phyloP scores from a whole-genome alignment of 805 yeast genomes.

The Ogataea trehaloabstinens region DNA sequence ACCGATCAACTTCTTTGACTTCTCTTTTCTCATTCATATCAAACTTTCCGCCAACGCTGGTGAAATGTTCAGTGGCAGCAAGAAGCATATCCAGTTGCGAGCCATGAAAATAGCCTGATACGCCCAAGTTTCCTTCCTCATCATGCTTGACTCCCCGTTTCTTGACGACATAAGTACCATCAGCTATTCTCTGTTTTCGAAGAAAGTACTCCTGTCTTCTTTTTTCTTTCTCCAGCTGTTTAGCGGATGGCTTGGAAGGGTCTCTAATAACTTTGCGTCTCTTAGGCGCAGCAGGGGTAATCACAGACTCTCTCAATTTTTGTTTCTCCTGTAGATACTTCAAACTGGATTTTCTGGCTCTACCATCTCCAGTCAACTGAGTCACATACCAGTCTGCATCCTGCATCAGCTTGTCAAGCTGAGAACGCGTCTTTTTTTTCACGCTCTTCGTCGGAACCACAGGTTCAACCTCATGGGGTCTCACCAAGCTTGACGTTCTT shows the following conservation, averaged over 20 bases:
- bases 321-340: constrained; percentile 13
- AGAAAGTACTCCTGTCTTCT: constrained; percentile 2
- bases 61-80: constrained; percentile 26
- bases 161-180: constrained; percentile 9
- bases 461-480: neutral
- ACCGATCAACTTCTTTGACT: constrained; percentile 19
- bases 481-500: neutral
- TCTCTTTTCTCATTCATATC: constrained; percentile 8
- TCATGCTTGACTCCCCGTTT: constrained; percentile 2
- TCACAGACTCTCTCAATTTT: constrained; percentile 2
- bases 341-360: constrained; percentile 12
- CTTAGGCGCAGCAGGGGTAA: neutral
- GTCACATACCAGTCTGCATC: constrained; percentile 31
- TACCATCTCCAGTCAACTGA: constrained; percentile 7
- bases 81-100: constrained; percentile 17
- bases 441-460: neutral
- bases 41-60: constrained; percentile 19
- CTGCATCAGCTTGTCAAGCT: constrained; percentile 17
- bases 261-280: constrained; percentile 2
- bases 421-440: neutral
- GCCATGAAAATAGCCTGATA: constrained; percentile 18
- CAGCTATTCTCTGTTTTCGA: constrained; percentile 8
- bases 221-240: constrained; percentile 4
- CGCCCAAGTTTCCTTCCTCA: neutral
- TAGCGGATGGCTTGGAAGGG: constrained; percentile 4